Conservation (phyloP, 805 yeast species). For the Kuraishia ogatae region DNA sequence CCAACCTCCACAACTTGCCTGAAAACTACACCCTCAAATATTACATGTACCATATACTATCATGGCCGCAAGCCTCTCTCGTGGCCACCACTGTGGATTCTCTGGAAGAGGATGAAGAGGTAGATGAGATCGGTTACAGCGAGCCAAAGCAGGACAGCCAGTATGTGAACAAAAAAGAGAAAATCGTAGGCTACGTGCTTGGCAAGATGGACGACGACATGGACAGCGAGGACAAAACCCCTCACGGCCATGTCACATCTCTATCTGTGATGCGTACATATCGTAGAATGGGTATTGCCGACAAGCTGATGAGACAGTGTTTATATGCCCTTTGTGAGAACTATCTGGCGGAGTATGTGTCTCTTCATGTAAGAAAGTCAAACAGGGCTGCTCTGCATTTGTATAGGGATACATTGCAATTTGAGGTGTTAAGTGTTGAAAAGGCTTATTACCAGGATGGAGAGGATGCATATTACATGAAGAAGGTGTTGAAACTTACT, state of each 20-base stretch:
- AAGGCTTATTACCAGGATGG: slow-evolving; percentile 93
- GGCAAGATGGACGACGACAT: slow-evolving; percentile 97
- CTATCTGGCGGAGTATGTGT: slow-evolving; percentile 74
- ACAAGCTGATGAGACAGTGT: slow-evolving; percentile 75
- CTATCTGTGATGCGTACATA: slow-evolving; percentile 92
- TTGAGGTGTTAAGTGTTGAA: slow-evolving; percentile 77
- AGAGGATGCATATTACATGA: slow-evolving; percentile 97
- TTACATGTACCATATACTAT: slow-evolving; percentile 84
- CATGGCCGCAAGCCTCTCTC: slow-evolving; percentile 97
- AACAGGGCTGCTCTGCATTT: slow-evolving; percentile 91
- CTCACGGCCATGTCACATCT: slow-evolving; percentile 91
- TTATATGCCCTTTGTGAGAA: slow-evolving; percentile 73
- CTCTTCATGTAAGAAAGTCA: slow-evolving; percentile 88
- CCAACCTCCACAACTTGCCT: slow-evolving; percentile 84
- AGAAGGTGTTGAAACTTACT: slow-evolving; percentile 51
- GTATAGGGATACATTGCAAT: slow-evolving; percentile 76
- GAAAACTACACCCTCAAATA: slow-evolving; percentile 91
- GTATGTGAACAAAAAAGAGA: slow-evolving; percentile 59
- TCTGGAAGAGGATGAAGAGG: slow-evolving; percentile 11
- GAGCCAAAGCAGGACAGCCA: slow-evolving; percentile 26
- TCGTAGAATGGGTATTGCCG: slow-evolving; percentile 93
- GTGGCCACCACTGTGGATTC: slow-evolving; percentile 66
- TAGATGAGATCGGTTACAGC: background rate
- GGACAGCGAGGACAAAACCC: slow-evolving; percentile 57
- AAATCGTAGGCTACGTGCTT: slow-evolving; percentile 90